phyloP scores from a whole-genome alignment of 768 basidiomycete genomes.

The Tricholoma sp. region DNA sequence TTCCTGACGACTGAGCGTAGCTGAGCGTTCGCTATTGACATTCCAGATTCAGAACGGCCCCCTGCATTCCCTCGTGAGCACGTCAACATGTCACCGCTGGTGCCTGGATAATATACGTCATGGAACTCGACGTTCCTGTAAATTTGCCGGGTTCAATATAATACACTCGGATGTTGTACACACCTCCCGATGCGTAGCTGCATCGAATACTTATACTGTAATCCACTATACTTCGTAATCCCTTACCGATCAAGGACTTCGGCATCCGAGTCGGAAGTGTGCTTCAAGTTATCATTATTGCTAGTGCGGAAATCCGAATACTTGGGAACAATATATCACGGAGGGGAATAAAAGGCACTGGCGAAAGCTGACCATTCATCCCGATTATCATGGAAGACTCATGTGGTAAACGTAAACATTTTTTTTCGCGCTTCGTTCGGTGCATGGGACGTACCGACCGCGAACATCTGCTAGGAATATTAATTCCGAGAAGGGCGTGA shows the following conservation, averaged over 20 bases:
- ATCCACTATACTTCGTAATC: not conserved
- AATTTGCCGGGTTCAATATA: not conserved
- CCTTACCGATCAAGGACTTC: not conserved
- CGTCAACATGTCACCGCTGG: not conserved
- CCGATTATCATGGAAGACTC: not conserved
- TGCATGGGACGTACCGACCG: not conserved
- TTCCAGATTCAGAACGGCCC: too few relatives aligned
- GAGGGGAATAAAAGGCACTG: not conserved
- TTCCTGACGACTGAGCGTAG: too few relatives aligned
- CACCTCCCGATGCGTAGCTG: too few relatives aligned
- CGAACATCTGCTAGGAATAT: not conserved
- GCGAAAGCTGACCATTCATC: not conserved
- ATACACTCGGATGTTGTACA: not conserved
- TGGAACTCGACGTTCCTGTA: not conserved
- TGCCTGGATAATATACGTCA: not conserved
- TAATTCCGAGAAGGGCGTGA: not conserved
- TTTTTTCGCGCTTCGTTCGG: not conserved
- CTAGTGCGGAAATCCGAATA: not conserved
- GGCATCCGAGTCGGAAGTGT: too few relatives aligned
- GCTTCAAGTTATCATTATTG: too few relatives aligned
- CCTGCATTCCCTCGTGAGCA: not conserved
- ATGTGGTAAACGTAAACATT: not conserved
- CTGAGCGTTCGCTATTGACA: too few relatives aligned
- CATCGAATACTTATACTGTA: not conserved
- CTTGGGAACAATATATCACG: not conserved